Conservation (phyloP, 2,329 filamentous ascomycete species). For the Cytospora mali region DNA sequence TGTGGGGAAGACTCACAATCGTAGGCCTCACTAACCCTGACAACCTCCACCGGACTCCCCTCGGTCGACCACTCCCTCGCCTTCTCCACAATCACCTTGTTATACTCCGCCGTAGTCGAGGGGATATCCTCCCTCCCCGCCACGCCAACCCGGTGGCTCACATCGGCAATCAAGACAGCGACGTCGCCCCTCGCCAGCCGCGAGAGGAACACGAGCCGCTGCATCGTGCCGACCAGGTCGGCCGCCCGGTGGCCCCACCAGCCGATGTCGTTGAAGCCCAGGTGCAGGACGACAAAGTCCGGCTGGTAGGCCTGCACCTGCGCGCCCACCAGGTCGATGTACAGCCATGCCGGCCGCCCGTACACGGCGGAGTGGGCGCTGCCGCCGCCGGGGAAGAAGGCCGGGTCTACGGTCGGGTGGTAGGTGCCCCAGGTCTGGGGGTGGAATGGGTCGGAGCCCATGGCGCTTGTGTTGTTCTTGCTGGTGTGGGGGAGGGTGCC, state of each 20-base stretch:
- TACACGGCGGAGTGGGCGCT: slow-evolving; percentile 39
- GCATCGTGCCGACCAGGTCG: slow-evolving; percentile 32
- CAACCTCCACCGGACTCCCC: slow-evolving; percentile 38
- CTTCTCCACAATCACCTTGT: slow-evolving; percentile 31
- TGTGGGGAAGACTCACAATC: slow-evolving; percentile 31
- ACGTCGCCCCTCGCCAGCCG: slow-evolving; percentile 35
- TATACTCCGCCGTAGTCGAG: slow-evolving; percentile 34
- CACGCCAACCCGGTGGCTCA: slow-evolving; percentile 34
- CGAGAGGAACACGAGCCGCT: slow-evolving; percentile 36
- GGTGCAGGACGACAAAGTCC: slow-evolving; percentile 39
- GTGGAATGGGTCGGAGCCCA: slow-evolving; percentile 13
- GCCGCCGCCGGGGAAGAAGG: slow-evolving; percentile 34
- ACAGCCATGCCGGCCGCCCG: slow-evolving; percentile 40
- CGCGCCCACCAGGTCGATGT: slow-evolving; percentile 34
- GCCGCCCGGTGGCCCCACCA: slow-evolving; percentile 34
- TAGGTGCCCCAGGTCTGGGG: slow-evolving; percentile 24
- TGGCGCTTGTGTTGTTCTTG: neutral
- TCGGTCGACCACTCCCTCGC: slow-evolving; percentile 34
- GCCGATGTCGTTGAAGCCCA: slow-evolving; percentile 41
- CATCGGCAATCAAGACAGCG: slow-evolving; percentile 37
- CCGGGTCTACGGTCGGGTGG: slow-evolving; percentile 15
- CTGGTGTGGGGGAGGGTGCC: slow-evolving; percentile 34
- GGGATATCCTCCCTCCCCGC: slow-evolving; percentile 34
- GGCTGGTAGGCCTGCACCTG: slow-evolving; percentile 37
- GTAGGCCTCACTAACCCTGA: slow-evolving; percentile 39